A percentile compares a stretch with the other conserved stretches of the same genome.
These are phyloP conservation scores for Plectosphaerella plurivora DNA, from an alignment of 2,329 filamentous ascomycete species.

Conservation along the genomic window DNA sequence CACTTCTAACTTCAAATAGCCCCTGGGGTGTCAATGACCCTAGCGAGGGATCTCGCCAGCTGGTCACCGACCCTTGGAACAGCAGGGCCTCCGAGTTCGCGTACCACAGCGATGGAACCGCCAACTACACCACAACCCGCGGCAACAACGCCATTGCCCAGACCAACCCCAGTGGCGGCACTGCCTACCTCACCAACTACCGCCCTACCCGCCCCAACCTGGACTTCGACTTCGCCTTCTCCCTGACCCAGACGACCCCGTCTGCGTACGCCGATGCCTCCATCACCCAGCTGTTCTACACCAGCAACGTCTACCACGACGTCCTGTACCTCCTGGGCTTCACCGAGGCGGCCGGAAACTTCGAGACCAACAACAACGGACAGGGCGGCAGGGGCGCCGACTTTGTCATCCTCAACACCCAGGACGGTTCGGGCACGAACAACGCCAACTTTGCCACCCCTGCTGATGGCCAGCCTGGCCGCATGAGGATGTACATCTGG, in stretches of 20 bases:
- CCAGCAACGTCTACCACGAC: conserved; percentile 49
- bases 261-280: conserved; percentile 42
- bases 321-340: conserved; percentile 49
- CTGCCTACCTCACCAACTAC: conserved; percentile 1
- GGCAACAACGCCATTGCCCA: conserved; percentile 52
- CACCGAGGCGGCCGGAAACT: conserved; percentile 49
- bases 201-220: conserved; percentile 32
- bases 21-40: conserved; percentile 49
- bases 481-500: conserved; percentile 1
- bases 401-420: conserved; percentile 44
- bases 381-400: conserved; percentile 41
- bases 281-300: conserved; percentile 52
- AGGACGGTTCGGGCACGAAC: conserved; percentile 42
- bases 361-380: conserved; percentile 46
- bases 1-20: conserved; percentile 13
- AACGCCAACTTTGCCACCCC: conserved; percentile 41
- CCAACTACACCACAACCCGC: conserved; percentile 39
- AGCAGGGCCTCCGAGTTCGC: conserved; percentile 36
- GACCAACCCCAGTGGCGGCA: conserved; percentile 37
- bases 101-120: conserved; percentile 41
- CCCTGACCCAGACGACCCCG: conserved; percentile 21
- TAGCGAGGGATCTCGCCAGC: conserved; percentile 32
- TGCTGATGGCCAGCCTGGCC: background rate
- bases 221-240: conserved; percentile 36
- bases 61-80: conserved; percentile 40